Evolutionary conservation across 345 rosid species (phyloP), one percentile per base, ranked within the genome.

Genomic region (Pistacia integerrima): DNA sequence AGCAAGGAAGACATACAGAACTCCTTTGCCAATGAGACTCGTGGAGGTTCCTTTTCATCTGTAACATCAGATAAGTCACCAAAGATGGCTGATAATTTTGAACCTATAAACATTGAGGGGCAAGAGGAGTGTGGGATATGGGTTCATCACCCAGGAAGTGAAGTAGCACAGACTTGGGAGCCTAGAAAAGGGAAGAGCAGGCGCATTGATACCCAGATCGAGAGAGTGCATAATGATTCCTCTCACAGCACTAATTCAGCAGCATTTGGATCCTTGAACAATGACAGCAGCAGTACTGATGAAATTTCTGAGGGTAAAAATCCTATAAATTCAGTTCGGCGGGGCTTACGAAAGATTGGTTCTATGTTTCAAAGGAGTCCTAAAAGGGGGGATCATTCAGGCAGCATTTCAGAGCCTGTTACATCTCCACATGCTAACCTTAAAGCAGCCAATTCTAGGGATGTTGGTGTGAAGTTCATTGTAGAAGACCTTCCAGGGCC

Each of bases 101-200:
- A 93, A 79, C 90, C 99, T n/a, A 87, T 96, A 51, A 83, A 88
- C 76, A 79, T 93, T 65, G 93, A 85, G 82, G 98, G 99, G 77
- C 91, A 85, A 81, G 64, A 73, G 41, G 87, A 83, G 82, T 90
- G 89, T n/a, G 99, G 96, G 64, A 79, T 93, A 28, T 96, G 98
- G 99, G 82, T 91, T 44, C 91, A 90, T 83, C 94, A 85, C 75
- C 99, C 98, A 2, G 98, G 99, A 78, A 87, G 83, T 46, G 96
- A 91, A 74, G 89, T 88, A 70, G 80, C 86, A 25, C 96, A 87
- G 79, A 87, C 78, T 73, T 93, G 97, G 99, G 90, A 90, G 76
- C 98, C 97, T 16, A 87, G 97, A 73, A 95, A 90, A 85, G 93
- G 97, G 48, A 95, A 89, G 84, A 83, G 55, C 54, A 76, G 89